These are phyloP conservation scores for Seminavis robusta DNA, from an alignment of 108 stramenopile genomes.

Conservation along the genomic window DNA sequence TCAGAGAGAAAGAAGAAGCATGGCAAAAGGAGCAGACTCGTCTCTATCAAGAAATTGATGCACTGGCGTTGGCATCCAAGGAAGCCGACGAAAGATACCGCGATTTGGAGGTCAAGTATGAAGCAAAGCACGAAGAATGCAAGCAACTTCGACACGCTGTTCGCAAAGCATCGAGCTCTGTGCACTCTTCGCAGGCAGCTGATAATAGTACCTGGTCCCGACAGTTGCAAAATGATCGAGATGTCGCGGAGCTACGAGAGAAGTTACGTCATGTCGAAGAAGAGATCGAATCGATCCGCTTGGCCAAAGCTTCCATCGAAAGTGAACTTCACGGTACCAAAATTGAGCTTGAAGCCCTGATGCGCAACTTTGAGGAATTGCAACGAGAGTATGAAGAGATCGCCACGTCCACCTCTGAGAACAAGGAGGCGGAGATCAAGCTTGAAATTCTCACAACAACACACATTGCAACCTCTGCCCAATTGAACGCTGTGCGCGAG, in stretches of 20 bases:
- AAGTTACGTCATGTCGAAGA: constrained; percentile 66
- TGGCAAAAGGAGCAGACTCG: constrained; percentile 70
- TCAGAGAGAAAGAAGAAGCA: constrained; percentile 79
- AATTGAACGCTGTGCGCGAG: constrained; percentile 77
- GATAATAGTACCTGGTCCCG: constrained; percentile 59
- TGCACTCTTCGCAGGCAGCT: constrained; percentile 6
- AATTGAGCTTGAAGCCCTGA: constrained; percentile 56
- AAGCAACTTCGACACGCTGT: constrained; percentile 53
- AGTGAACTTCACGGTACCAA: constrained; percentile 73
- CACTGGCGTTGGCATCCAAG: constrained; percentile 29
- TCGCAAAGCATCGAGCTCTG: constrained; percentile 52
- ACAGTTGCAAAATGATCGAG: constrained; percentile 65
- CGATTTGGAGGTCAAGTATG: constrained; percentile 60
- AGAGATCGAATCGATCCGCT: constrained; percentile 63
- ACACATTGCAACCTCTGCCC: constrained; percentile 85
- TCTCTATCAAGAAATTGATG: constrained; percentile 61
- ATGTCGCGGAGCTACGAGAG: constrained; percentile 67
- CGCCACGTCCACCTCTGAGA: constrained; percentile 60
- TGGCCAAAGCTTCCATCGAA: constrained; percentile 82
- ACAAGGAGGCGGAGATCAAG: constrained; percentile 85
- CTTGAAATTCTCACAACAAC: constrained; percentile 73
- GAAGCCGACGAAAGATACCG: constrained; percentile 70
- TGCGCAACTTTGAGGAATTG: constrained; percentile 64
- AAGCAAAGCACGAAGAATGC: constrained; percentile 57
- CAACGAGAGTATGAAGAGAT: constrained; percentile 69